Conservation (phyloP, 1,284 basidiomycete species). For the Rhodotorula sp. region DNA sequence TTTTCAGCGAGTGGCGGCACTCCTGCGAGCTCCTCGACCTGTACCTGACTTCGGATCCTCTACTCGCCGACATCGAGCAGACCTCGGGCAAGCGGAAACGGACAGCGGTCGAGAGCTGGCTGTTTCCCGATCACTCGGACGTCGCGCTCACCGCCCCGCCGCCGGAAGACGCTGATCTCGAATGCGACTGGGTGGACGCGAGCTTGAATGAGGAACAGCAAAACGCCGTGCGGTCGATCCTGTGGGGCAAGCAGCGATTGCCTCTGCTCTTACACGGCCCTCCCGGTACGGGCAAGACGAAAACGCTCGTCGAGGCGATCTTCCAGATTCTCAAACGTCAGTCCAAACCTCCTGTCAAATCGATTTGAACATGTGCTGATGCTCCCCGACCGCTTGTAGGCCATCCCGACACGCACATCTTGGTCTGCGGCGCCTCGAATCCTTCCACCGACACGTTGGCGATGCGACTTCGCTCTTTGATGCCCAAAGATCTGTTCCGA, state of each 20-base stretch:
- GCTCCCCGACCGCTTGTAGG: background rate
- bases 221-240: constrained; percentile 42
- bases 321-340: constrained; percentile 46
- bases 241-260: constrained; percentile 31
- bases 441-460: constrained; percentile 52
- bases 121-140: constrained; percentile 42
- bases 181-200: constrained; percentile 42
- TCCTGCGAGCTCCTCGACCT: constrained; percentile 24
- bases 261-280: constrained; percentile 39
- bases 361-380: background rate
- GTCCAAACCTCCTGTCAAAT: background rate
- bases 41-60: constrained; percentile 9
- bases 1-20: constrained; percentile 33
- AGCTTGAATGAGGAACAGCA: constrained; percentile 48
- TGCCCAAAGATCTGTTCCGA: constrained; percentile 43
- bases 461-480: constrained; percentile 44
- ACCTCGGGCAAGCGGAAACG: constrained; percentile 15
- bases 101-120: constrained; percentile 39
- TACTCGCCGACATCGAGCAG: background rate
- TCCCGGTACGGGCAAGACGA: constrained; percentile 50
- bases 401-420: constrained; percentile 44
- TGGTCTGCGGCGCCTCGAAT: constrained; percentile 50
- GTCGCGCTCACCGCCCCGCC: background rate
- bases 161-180: constrained; percentile 1
- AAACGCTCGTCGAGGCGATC: constrained; percentile 48